Percentiles rank a stretch among this genome's conserved stretches.
Conservation (phyloP, 495 filamentous ascomycete genomes). For the Neurospora sp. region DNA sequence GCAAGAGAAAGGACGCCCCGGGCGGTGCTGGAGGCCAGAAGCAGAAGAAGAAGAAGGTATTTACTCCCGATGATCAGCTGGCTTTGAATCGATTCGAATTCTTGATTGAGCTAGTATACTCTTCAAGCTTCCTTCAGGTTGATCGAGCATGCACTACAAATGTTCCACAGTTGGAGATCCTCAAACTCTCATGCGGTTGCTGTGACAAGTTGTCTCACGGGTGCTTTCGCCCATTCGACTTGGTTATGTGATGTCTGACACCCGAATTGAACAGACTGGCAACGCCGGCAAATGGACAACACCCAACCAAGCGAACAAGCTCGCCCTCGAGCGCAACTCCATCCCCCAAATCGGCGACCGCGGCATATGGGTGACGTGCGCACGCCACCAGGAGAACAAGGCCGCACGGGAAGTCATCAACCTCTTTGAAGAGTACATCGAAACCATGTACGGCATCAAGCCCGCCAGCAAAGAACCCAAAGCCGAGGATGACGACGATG, state of each 20-base stretch:
- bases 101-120: background rate
- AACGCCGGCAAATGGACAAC: conserved; percentile 47
- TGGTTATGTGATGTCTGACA: background rate
- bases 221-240: background rate
- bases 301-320: conserved; percentile 39
- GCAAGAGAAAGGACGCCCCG: conserved; percentile 21
- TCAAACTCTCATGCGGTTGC: background rate
- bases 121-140: background rate
- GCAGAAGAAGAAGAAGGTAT: conserved; percentile 27
- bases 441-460: conserved; percentile 47
- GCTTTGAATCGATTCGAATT: background rate
- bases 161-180: background rate
- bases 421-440: conserved; percentile 63
- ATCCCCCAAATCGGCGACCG: conserved; percentile 62
- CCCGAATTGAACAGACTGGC: conserved; percentile 26
- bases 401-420: conserved; percentile 61
- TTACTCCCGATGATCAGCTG: background rate
- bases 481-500: conserved; percentile 20
- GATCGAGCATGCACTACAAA: background rate
- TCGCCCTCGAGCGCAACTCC: conserved; percentile 18
- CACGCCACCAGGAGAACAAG: conserved; percentile 67
- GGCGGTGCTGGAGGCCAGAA: conserved; percentile 4
- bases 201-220: background rate
- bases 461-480: conserved; percentile 24
- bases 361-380: conserved; percentile 86